Conservation (phyloP, 2,329 filamentous ascomycete genomes). For the Diaporthe sp. region DNA sequence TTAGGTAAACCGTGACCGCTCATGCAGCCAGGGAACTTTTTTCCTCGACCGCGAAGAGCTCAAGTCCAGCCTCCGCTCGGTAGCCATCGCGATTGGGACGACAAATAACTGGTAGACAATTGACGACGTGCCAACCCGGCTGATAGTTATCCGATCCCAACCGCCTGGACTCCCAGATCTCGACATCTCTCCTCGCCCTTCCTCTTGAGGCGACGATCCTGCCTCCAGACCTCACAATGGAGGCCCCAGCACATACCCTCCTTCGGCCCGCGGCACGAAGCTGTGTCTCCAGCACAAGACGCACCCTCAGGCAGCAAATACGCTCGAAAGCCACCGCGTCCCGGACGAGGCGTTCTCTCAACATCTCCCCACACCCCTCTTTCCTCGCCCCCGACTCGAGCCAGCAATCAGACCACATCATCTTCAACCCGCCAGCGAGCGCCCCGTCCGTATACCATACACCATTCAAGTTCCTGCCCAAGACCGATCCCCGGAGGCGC, state of each 20-base stretch:
- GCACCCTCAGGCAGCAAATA: conserved; percentile 32
- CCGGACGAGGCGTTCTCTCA: conserved; percentile 67
- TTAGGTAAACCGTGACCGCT: conserved; percentile 21
- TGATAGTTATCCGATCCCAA: conserved; percentile 10
- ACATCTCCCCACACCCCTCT: conserved; percentile 69
- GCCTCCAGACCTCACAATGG: conserved; percentile 24
- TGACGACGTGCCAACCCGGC: not conserved
- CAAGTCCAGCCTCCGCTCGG: conserved; percentile 7
- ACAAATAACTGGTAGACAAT: not conserved
- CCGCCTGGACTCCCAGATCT: conserved; percentile 19
- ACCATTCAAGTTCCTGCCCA: conserved; percentile 74
- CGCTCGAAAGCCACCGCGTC: conserved; percentile 61
- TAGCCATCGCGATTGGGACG: conserved; percentile 32
- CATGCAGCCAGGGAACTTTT: conserved; percentile 31
- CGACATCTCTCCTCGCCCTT: not conserved
- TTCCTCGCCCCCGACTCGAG: conserved; percentile 56
- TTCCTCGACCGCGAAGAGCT: conserved; percentile 20
- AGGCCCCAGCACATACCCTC: conserved; percentile 30
- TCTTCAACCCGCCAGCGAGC: conserved; percentile 61
- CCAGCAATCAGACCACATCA: conserved; percentile 52
- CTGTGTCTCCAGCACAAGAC: conserved; percentile 27
- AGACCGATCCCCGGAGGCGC: conserved; percentile 62
- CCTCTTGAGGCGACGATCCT: not conserved
- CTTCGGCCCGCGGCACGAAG: conserved; percentile 28
- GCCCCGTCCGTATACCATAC: conserved; percentile 68